These are phyloP conservation scores for Falciphora oryzae DNA, from an alignment of 2,329 filamentous ascomycete species.

Conservation along the genomic window DNA sequence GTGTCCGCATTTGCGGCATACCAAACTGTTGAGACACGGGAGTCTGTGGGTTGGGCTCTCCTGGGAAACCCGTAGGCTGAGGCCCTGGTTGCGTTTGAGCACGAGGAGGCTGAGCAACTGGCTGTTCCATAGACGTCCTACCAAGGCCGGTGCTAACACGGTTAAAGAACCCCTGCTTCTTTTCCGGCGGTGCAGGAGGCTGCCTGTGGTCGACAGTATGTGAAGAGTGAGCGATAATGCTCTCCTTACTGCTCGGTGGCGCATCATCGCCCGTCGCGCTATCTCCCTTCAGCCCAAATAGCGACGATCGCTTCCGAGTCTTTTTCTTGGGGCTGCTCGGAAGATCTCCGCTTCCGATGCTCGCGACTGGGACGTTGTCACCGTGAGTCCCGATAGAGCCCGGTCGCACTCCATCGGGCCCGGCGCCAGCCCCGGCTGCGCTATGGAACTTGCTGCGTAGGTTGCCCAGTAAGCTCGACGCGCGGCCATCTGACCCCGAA, in stretches of 20 bases:
- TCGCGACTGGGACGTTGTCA: slow-evolving; percentile 17
- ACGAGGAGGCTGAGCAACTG: slow-evolving; percentile 9
- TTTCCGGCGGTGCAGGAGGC: slow-evolving; percentile 18
- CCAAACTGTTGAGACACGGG: background rate
- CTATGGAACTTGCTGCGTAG: slow-evolving; percentile 14
- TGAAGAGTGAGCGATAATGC: background rate
- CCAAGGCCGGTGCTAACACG: slow-evolving; percentile 13
- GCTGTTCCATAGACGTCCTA: slow-evolving; percentile 3
- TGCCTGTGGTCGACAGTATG: background rate
- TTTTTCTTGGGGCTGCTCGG: slow-evolving; percentile 24
- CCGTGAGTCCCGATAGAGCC: background rate
- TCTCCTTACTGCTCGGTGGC: slow-evolving; percentile 20
- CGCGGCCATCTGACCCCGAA: background rate
- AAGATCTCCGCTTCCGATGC: slow-evolving; percentile 32
- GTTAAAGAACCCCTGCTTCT: slow-evolving; percentile 24
- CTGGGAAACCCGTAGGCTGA: background rate
- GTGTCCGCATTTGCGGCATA: background rate
- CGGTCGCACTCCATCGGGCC: background rate
- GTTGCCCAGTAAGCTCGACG: slow-evolving; percentile 1
- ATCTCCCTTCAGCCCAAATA: slow-evolving; percentile 29
- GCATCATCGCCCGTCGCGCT: slow-evolving; percentile 18
- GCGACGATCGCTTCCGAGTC: slow-evolving; percentile 28
- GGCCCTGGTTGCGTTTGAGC: background rate
- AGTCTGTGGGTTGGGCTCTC: background rate
- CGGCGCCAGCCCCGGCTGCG: background rate